These are phyloP conservation scores for Zymoseptoria tritici DNA, from an alignment of 2,329 filamentous ascomycete genomes.

Conservation along the genomic window DNA sequence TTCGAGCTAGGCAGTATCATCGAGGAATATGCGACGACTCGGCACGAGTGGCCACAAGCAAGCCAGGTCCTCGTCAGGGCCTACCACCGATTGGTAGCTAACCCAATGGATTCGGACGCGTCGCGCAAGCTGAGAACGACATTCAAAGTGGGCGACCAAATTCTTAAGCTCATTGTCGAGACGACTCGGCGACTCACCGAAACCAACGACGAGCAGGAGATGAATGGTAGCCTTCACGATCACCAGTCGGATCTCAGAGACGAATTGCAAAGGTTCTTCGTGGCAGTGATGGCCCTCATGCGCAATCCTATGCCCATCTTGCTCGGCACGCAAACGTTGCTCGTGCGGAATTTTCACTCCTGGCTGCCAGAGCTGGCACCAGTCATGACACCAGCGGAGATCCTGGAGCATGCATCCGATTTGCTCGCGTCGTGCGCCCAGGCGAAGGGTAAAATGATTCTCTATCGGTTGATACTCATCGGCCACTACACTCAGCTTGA, in stretches of 20 bases:
- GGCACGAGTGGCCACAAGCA: constrained; percentile 89
- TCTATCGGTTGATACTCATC: constrained; percentile 89
- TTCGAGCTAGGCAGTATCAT: constrained; percentile 89
- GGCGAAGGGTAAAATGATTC: constrained; percentile 81
- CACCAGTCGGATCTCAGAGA: constrained; percentile 66
- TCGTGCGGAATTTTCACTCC: constrained; percentile 92
- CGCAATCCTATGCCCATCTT: constrained; percentile 74
- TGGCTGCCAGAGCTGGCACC: constrained; percentile 89
- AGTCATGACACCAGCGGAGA: constrained; percentile 72
- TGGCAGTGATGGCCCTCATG: constrained; percentile 84
- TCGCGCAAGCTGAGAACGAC: constrained; percentile 81
- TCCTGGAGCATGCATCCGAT: constrained; percentile 82
- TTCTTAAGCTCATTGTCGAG: constrained; percentile 91
- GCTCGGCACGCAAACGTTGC: constrained; percentile 87
- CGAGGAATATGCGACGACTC: constrained; percentile 79
- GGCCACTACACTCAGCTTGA: constrained; percentile 81
- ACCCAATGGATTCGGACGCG: constrained; percentile 73
- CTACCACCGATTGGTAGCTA: constrained; percentile 74
- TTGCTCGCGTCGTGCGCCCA: constrained; percentile 85
- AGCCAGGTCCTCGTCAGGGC: constrained; percentile 82
- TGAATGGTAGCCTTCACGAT: constrained; percentile 78
- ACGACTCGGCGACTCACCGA: constrained; percentile 61
- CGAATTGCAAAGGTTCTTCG: constrained; percentile 80
- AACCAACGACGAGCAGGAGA: constrained; percentile 37
- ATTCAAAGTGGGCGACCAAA: constrained; percentile 88